Conservation (phyloP, 106 monocot species). For the Gastrodia elata region DNA sequence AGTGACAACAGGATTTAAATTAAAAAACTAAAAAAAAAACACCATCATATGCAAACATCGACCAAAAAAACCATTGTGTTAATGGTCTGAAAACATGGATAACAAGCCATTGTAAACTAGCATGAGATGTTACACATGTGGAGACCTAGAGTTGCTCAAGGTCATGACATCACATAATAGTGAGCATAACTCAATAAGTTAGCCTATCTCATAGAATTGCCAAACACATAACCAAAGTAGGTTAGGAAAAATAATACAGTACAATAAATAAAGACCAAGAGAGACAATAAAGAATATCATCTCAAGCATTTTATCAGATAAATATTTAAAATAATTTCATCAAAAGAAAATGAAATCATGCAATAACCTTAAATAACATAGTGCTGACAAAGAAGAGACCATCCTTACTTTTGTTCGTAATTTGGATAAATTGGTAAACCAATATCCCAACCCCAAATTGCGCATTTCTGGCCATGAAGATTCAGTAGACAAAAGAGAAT, state of each 20-base stretch:
- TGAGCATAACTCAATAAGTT: neutral
- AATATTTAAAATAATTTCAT: neutral
- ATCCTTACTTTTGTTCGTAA: conserved; percentile 55
- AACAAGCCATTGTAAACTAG: neutral
- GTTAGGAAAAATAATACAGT: neutral
- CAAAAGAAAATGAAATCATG: neutral
- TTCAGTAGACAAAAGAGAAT: conserved; percentile 59
- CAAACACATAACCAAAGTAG: neutral
- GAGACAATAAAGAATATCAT: neutral
- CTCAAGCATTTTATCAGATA: neutral
- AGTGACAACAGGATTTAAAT: neutral
- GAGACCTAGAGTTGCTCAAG: neutral
- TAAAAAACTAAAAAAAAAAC: neutral
- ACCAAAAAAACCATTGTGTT: neutral
- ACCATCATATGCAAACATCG: neutral
- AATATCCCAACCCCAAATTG: conserved; percentile 77
- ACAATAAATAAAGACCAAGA: neutral
- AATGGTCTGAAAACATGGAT: neutral
- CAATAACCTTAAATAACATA: neutral
- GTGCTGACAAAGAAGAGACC: neutral
- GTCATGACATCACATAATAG: neutral
- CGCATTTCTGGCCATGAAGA: conserved; percentile 87
- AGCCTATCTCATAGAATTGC: neutral
- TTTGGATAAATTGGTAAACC: conserved; percentile 65
- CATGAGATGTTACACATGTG: neutral